Base-by-base conservation (phyloP, 208 protist species). In the Acanthamoeba lenticulata region DNA sequence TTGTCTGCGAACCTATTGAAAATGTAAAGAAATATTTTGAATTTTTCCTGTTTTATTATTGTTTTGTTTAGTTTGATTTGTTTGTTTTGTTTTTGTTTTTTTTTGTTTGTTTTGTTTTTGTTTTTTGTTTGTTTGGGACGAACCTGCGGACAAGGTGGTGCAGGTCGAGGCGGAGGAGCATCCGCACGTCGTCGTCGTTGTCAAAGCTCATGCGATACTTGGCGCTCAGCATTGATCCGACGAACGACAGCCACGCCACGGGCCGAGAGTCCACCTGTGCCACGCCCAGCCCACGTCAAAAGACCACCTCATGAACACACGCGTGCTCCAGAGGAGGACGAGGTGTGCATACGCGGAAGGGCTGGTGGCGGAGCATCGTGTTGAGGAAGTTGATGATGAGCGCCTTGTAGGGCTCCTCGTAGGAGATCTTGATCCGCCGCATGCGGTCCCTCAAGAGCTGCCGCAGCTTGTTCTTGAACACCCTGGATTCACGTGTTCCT, bases 311-410 rank as follows among this genome's bases (percentile, higher is more conserved):
- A 17, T 21, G 5, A 65, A 9, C 19, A 85, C 38, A 34, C 13
- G 19, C 40, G 89, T 24, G 0, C 7, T 32, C 3, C 29, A 45
- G 65, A 9, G 6, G 29, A 72, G 13, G n/a, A 32, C 6, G 38
- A 24, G 34, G 65, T 7, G 5, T 40, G 29, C 49, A 40, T 32
- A 93, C 89, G 34, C 55, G 83, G 52, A 90, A 90, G 21, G 83
- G 83, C 29, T 60, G 38, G n/a, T 93, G 89, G 21, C 65, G 60
- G 24, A 93, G 89, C 15, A 93, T 93, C 21, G 89, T 93, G 34
- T 93, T 93, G 60, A 93, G 19, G 89, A 93, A 93, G 89, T 93
- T 93, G 89, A 93, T 93, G 42, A 52, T 79, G 27, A 93, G 38
- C 47, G 55, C 60, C 89, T 93, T 93, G 40, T 93, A 93, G 62